Evolutionary conservation across 106 monocot species (phyloP).

Genomic region (Triglochin maritima): DNA sequence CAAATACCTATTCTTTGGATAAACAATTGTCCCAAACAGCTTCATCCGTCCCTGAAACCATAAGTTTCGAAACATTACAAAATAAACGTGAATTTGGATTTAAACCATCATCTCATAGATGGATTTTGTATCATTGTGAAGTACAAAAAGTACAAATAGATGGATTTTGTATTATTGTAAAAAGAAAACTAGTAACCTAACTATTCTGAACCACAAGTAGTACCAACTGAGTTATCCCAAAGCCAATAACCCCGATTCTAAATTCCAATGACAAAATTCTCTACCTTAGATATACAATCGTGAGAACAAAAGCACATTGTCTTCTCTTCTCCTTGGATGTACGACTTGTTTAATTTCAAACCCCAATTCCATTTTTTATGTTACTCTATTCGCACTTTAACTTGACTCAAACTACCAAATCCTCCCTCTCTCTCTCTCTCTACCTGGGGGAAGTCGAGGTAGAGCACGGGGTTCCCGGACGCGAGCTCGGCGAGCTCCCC

Average conservation of each 20-base stretch:
- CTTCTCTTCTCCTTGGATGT: no score
- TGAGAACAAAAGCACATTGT: background rate
- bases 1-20: conserved; percentile 96
- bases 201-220: no score
- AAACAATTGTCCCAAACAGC: conserved; percentile 84
- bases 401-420: no score
- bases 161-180: background rate
- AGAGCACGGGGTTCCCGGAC: conserved; percentile 72
- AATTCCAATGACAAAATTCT: background rate
- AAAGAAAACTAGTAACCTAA: no score
- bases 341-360: no score
- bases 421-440: background rate
- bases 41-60: conserved; percentile 71
- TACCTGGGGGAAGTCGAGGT: conserved; percentile 93
- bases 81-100: background rate
- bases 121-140: no score
- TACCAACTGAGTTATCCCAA: no score
- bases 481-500: conserved; percentile 79
- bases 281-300: background rate
- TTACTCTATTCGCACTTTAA: no score
- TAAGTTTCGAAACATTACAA: background rate
- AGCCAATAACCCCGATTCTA: no score
- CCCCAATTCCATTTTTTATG: no score
- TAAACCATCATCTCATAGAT: background rate
- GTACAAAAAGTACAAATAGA: background rate